Evolutionary conservation across 106 monocot species (phyloP), one percentile per base, ranked within the genome.

Genomic region (Dactylorhiza incarnata): DNA sequence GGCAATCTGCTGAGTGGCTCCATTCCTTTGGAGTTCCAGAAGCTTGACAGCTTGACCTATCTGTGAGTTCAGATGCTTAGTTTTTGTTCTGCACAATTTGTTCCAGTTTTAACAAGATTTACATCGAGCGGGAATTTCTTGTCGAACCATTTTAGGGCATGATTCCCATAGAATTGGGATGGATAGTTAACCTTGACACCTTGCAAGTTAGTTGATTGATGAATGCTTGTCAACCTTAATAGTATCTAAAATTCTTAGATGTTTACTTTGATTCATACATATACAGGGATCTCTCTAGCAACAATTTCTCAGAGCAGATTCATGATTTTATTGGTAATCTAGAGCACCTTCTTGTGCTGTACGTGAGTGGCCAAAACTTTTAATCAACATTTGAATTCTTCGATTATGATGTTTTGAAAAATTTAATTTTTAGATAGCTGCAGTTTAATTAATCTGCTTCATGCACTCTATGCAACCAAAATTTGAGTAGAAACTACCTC

Each of bases 291-390:
- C 89, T 99, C 49, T 99, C 99, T 10, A 65, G 73, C 75, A 99
- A 99, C 75, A 9, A 86, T 51, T 94, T 99, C 73, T 89, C 85
- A 29, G 99, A 91, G 43, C 73, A 76, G 9, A 82, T 99, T 85
- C 99, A 94, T 22, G 80, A 83, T 45, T 94, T 94, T 56, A 52
- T 94, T 78, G 94, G 99, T 49, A 86, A 94, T 77, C 89, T 99
- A 47, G 94, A 99, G 76, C 99, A 99, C 74, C 94, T 94, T 81
- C 99, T 99, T 71, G 81, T 83, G 73, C 66, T 94, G 99, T 99
- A 84, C 80, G 83, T 81, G 53, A 58, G 37, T 25, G 13, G 2
- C 1, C 71, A 7, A n/a, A n/a, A n/a, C 22, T n/a, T n/a, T n/a
- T n/a, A n/a, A n/a, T 44, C 13, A 50, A 23, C 37, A 11, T 58